Conservation (phyloP, 208 protist species). For the Vickermania ingenoplastis region DNA sequence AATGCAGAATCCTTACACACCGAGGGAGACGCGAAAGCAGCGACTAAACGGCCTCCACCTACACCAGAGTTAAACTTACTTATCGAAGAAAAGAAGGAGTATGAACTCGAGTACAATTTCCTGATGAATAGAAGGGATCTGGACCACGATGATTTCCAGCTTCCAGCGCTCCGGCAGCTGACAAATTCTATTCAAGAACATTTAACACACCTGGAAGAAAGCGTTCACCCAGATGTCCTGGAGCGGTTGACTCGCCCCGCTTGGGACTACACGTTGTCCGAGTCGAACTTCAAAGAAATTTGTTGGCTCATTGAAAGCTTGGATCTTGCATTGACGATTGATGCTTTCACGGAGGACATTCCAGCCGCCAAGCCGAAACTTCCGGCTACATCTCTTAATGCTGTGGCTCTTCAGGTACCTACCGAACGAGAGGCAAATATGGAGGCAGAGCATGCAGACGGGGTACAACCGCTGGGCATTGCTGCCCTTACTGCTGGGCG, state of each 20-base stretch:
- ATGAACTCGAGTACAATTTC: background rate
- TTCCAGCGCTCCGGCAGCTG: constrained; percentile 1
- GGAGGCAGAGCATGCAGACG: background rate
- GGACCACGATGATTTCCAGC: background rate
- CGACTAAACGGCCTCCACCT: background rate
- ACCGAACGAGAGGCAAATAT: no score
- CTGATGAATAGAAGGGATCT: background rate
- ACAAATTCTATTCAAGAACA: constrained; percentile 3
- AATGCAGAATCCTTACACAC: background rate
- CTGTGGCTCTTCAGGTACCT: no score
- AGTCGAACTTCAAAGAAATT: constrained; percentile 40
- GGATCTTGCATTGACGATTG: constrained; percentile 9
- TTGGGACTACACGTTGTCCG: background rate
- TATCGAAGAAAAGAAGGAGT: constrained; percentile 3
- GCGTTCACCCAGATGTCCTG: background rate
- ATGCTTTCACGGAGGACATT: background rate
- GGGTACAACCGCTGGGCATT: background rate
- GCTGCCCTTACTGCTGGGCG: background rate
- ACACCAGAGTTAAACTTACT: background rate
- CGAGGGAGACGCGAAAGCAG: background rate
- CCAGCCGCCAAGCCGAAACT: background rate
- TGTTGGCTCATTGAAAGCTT: constrained; percentile 51
- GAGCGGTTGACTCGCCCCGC: background rate
- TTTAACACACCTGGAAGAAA: background rate
- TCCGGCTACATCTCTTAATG: background rate